Evolutionary conservation across 202 grass and related monocot species (phyloP).

Genomic region (Saccharum hybrid): DNA sequence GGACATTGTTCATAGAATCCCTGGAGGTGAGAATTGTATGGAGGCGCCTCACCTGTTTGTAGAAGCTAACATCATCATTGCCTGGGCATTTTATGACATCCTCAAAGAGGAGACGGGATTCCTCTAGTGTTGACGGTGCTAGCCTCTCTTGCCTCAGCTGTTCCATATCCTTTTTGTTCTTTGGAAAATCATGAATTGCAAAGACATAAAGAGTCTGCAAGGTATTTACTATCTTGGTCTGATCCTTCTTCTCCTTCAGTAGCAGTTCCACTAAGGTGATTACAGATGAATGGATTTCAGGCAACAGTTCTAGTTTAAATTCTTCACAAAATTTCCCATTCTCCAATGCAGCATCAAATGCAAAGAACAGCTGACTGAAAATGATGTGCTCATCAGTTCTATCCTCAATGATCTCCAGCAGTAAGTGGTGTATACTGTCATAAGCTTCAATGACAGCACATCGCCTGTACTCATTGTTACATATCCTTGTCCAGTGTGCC

Average conservation of each 20-base stretch:
- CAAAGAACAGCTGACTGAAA: conserved; percentile 59
- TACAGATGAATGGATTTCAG: conserved; percentile 68
- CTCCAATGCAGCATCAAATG: conserved; percentile 62
- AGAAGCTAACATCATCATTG: conserved; percentile 67
- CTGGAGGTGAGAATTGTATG: conserved; percentile 90
- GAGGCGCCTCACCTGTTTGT: conserved; percentile 82
- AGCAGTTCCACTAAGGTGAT: conserved; percentile 75
- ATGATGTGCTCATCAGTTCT: conserved; percentile 68
- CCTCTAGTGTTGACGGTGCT: conserved; percentile 45
- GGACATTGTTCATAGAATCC: conserved; percentile 88
- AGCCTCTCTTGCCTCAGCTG: conserved; percentile 61
- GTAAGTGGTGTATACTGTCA: conserved; percentile 72
- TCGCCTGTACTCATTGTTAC: conserved; percentile 77
- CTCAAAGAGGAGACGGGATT: conserved; percentile 78
- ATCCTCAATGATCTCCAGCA: conserved; percentile 68
- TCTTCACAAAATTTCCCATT: conserved; percentile 56
- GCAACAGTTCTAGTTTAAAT: conserved; percentile 61
- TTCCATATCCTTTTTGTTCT: conserved; percentile 58
- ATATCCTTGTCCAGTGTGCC: conserved; percentile 70
- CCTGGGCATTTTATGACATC: conserved; percentile 63
- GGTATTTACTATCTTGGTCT: conserved; percentile 78
- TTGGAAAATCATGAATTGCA: conserved; percentile 76
- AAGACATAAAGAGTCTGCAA: conserved; percentile 89
- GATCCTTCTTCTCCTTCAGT: conserved; percentile 64
- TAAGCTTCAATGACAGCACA: conserved; percentile 94